Conservation (phyloP, 2,329 filamentous ascomycete genomes). For the Colletotrichum graminicola region DNA sequence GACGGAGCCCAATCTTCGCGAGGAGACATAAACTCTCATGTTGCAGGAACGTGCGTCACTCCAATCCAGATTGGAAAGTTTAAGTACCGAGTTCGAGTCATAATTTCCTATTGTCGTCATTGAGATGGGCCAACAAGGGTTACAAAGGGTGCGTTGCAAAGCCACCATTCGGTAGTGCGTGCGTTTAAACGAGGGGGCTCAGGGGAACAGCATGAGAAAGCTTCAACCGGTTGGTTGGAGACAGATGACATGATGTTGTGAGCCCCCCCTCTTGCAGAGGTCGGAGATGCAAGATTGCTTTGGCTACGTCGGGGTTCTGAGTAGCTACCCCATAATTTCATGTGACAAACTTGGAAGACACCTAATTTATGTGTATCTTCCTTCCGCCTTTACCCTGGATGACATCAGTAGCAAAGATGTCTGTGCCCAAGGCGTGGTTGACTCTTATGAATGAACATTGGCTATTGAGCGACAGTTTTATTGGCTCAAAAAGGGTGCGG, state of each 20-base stretch:
- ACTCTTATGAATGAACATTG: too few species aligned
- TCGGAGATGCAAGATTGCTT: not conserved
- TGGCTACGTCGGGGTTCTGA: too few species aligned
- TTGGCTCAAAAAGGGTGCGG: too few species aligned
- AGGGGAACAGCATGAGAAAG: not conserved
- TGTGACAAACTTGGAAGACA: too few species aligned
- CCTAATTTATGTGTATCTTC: too few species aligned
- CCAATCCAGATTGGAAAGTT: slow-evolving; percentile 26
- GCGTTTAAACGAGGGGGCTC: not conserved
- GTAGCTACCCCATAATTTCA: too few species aligned
- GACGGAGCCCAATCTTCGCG: not conserved
- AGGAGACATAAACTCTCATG: slow-evolving; percentile 11
- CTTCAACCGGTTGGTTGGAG: slow-evolving; percentile 11
- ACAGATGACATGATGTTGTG: not conserved
- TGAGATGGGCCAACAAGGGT: not conserved
- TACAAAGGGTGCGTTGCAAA: slow-evolving; percentile 24
- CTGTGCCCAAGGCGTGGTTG: too few species aligned
- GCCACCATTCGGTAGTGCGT: slow-evolving; percentile 1
- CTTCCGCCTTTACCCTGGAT: too few species aligned
- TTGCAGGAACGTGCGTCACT: slow-evolving; percentile 35
- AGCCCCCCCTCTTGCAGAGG: not conserved
- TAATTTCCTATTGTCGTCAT: slow-evolving; percentile 22
- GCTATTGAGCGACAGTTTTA: too few species aligned
- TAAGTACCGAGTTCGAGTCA: slow-evolving; percentile 20
- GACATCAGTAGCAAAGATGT: too few species aligned